Evolutionary conservation across 257 asterid genomes (phyloP), one percentile per base, ranked within the genome.

Genomic region (Perilla frutescens): DNA sequence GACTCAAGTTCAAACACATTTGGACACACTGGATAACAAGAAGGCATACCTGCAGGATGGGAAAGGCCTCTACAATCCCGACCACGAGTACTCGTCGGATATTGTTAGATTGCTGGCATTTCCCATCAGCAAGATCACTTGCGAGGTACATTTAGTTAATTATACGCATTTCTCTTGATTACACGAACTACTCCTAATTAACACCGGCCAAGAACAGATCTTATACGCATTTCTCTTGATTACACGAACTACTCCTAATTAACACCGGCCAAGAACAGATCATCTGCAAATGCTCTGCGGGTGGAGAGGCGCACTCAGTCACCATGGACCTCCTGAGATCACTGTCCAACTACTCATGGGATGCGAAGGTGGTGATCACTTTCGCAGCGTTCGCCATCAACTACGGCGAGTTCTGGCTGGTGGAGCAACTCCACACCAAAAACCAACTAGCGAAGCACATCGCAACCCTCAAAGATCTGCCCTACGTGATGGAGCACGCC

Each of bases 381-480:
- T 70, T 89, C 7, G 91, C 89, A 0, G 90, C 91, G 14, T 85
- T 89, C 58, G 77, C 91, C 43, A 63, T 86, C 79, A 82, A 78
- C 76, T 89, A 85, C 64, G 96, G 93, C 55, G 96, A 87, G 76
- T 89, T 85, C 74, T 85, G 91, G 93, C 88, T 89, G 1, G 84
- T 86, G 3, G 86, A 81, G 84, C 91, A 89, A 3, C 78, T 59
- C 37, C 84, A 78, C 57, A 26, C 53, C 14, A 77, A 63, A 40
- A 81, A 87, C 44, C 73, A 76, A 26, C 86, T 89, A 0, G 93
- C 93, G 5, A 82, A 79, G 70, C 77, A 78, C 81, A 80, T 89
- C 40, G 87, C 88, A 2, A 71, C 80, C 4, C 88, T 89, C 68
- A 89, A 86, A 76, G 91, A 87, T 72, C 71, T 85, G 32, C 84